Conservation (phyloP, 2,329 filamentous ascomycete genomes). For the Myriangium duriaei region DNA sequence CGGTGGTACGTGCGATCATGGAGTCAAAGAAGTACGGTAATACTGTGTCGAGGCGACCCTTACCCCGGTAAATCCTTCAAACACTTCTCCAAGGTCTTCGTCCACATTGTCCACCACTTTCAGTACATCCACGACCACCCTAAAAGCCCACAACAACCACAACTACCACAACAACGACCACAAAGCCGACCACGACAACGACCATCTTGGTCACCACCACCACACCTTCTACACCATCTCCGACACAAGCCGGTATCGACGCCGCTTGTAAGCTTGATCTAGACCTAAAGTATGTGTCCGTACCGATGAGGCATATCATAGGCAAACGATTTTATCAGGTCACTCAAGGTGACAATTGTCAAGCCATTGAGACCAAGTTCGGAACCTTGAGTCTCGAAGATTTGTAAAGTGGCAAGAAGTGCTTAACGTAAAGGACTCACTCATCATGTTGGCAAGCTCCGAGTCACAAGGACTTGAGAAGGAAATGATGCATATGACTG, state of each 20-base stretch:
- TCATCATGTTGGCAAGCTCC: no score
- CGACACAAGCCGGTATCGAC: neutral
- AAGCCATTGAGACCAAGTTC: neutral
- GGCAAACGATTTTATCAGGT: slow-evolving; percentile 1
- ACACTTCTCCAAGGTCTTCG: no score
- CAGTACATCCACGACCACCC: no score
- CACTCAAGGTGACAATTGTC: neutral
- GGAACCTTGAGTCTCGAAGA: neutral
- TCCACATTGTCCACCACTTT: no score
- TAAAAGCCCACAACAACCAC: no score
- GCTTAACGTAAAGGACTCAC: no score
- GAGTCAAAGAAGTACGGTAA: neutral
- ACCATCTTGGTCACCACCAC: neutral
- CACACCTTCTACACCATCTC: neutral
- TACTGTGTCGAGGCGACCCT: neutral
- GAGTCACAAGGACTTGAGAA: no score
- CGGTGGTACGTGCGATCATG: no score
- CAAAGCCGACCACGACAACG: neutral
- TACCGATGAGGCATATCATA: no score
- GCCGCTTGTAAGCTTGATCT: neutral
- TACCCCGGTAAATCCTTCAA: no score
- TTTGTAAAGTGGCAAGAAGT: no score
- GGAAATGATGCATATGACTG: no score
- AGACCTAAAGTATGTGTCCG: neutral
- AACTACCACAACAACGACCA: neutral